Evolutionary conservation across 129 eudicot genomes (phyloP).

Genomic region (Chrysanthemum makinoi): DNA sequence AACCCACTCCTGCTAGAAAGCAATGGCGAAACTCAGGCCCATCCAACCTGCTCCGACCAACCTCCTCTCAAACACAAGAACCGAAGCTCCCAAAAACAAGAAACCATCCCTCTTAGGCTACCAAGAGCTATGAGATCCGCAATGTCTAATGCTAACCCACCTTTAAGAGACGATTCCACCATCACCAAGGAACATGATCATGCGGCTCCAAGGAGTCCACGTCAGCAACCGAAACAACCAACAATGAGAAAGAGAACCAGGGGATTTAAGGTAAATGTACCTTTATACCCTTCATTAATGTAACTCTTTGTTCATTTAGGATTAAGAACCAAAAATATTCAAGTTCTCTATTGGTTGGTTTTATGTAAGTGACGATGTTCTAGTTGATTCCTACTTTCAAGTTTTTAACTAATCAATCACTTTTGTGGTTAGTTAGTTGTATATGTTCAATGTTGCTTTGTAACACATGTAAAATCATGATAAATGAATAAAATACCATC

Average conservation of each 20-base stretch:
- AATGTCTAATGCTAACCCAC: constrained; percentile 37
- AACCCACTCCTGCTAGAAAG: constrained; percentile 53
- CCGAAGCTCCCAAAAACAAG: constrained; percentile 44
- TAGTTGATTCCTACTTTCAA: neutral
- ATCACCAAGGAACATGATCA: constrained; percentile 34
- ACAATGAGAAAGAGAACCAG: constrained; percentile 62
- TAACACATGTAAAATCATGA: too few species aligned
- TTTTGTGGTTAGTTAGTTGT: neutral
- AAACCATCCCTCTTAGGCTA: constrained; percentile 51
- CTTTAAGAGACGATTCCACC: constrained; percentile 45
- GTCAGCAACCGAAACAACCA: constrained; percentile 30
- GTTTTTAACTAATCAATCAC: neutral
- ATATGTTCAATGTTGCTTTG: constrained; percentile 7
- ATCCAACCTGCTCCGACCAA: constrained; percentile 58
- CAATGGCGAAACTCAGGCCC: constrained; percentile 64
- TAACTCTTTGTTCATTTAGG: neutral
- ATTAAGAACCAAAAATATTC: neutral
- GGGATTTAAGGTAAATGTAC: constrained; percentile 26
- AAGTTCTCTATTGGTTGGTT: too few species aligned
- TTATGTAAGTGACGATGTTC: too few species aligned
- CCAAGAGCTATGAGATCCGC: constrained; percentile 88
- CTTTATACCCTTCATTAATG: neutral
- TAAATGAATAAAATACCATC: too few species aligned
- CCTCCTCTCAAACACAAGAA: constrained; percentile 40
- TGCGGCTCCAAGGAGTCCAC: constrained; percentile 48